These are phyloP conservation scores for Casuarina cunninghamiana DNA, from an alignment of 306 rosid species.

Conservation along the genomic window DNA sequence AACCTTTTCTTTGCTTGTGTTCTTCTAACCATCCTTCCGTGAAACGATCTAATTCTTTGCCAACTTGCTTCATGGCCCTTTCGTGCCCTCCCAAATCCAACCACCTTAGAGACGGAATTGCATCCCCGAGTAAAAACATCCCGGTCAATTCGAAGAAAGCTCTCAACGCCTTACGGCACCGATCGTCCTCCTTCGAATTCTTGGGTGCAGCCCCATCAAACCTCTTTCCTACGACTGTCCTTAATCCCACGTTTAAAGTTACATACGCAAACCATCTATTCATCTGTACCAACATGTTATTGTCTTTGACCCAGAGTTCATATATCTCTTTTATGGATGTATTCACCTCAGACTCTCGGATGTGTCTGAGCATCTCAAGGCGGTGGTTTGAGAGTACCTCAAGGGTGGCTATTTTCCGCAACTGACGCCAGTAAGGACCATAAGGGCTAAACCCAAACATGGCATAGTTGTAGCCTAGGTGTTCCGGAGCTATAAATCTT, in stretches of 20 bases:
- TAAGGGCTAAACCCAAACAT: conserved; percentile 33
- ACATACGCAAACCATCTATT: conserved; percentile 36
- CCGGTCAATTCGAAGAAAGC: conserved; percentile 8
- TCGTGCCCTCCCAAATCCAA: conserved; percentile 44
- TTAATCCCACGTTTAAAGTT: conserved; percentile 8
- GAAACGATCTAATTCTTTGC: conserved; percentile 25
- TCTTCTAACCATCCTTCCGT: conserved; percentile 22
- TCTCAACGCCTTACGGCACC: conserved; percentile 8
- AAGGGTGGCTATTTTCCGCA: conserved; percentile 33
- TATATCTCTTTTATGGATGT: conserved; percentile 20
- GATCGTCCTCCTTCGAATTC: conserved; percentile 6
- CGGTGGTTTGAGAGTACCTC: conserved; percentile 29
- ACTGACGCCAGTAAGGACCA: conserved; percentile 37
- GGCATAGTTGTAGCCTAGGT: conserved; percentile 27
- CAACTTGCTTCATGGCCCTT: conserved; percentile 11
- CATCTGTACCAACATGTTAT: conserved; percentile 23
- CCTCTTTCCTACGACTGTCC: conserved; percentile 26
- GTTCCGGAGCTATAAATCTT: conserved; percentile 20
- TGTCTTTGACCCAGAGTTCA: neutral
- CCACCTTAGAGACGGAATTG: conserved; percentile 44
- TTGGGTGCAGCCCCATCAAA: neutral
- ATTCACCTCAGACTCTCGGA: conserved; percentile 20
- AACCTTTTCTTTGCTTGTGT: conserved; percentile 18
- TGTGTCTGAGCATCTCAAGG: conserved; percentile 18
- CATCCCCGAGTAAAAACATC: conserved; percentile 20